Conservation (phyloP, 768 basidiomycete genomes). For the Cubamyces lactineus region DNA sequence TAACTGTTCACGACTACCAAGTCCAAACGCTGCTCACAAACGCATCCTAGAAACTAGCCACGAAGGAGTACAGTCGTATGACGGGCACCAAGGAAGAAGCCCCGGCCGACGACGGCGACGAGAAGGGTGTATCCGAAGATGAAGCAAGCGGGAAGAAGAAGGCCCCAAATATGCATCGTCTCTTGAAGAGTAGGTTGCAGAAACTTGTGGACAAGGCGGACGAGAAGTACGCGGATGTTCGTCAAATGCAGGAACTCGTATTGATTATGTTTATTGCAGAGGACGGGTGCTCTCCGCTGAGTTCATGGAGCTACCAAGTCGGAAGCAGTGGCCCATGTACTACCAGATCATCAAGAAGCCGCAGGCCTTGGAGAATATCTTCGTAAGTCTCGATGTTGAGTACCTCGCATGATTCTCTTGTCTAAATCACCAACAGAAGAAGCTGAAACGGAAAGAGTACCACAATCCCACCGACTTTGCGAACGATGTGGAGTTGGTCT, state of each 20-base stretch:
- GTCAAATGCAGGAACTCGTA: constrained; percentile 10
- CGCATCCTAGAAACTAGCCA: constrained; percentile 46
- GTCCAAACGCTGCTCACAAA: background rate
- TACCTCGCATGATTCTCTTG: background rate
- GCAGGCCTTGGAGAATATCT: constrained; percentile 76
- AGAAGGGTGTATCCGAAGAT: constrained; percentile 41
- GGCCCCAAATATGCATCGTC: constrained; percentile 61
- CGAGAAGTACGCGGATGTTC: constrained; percentile 52
- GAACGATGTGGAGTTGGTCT: constrained; percentile 87
- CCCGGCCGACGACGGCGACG: constrained; percentile 32
- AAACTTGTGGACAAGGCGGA: constrained; percentile 77
- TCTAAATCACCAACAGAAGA: constrained; percentile 54
- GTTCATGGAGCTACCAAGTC: constrained; percentile 85
- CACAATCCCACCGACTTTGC: constrained; percentile 68
- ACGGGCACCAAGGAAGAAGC: constrained; percentile 46
- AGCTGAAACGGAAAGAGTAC: constrained; percentile 82
- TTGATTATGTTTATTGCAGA: constrained; percentile 38
- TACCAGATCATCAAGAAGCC: constrained; percentile 81
- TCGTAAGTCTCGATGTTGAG: constrained; percentile 49
- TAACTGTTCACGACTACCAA: constrained; percentile 11
- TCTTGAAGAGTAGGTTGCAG: constrained; percentile 70
- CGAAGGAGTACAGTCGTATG: constrained; percentile 49
- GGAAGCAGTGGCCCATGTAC: constrained; percentile 78
- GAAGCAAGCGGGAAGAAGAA: constrained; percentile 56
- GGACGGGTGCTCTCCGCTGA: constrained; percentile 69